Conservation (phyloP, 2,329 filamentous ascomycete species). For the Fusarium tuaranense region DNA sequence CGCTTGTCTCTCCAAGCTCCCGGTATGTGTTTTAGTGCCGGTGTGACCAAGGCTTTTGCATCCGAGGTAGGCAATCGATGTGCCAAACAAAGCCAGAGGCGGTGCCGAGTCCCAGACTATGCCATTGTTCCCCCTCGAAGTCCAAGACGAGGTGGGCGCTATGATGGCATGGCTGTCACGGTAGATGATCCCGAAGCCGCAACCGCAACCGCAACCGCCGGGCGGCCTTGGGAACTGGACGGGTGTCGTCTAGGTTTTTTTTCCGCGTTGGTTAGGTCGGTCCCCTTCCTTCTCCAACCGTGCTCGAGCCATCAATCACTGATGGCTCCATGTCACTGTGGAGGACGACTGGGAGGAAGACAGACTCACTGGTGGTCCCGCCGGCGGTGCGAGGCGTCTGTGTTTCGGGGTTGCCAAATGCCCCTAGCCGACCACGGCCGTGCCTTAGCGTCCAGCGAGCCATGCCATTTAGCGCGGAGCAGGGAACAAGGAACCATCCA, state of each 20-base stretch:
- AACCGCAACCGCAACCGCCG: conserved; percentile 18
- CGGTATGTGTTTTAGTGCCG: conserved; percentile 31
- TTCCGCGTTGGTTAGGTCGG: conserved; percentile 25
- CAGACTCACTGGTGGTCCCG: conserved; percentile 21
- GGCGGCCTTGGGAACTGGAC: conserved; percentile 14
- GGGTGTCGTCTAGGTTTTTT: conserved; percentile 23
- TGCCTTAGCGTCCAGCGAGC: conserved; percentile 39
- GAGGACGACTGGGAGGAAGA: conserved; percentile 21
- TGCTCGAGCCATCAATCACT: conserved; percentile 29
- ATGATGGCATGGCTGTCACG: conserved; percentile 19
- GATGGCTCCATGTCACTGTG: conserved; percentile 29
- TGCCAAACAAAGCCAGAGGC: conserved; percentile 5
- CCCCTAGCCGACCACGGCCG: conserved; percentile 40
- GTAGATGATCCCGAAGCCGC: conserved; percentile 26
- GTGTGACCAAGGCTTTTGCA: conserved; percentile 17
- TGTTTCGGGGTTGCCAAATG: conserved; percentile 42
- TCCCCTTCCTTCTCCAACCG: conserved; percentile 25
- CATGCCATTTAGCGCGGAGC: conserved; percentile 31
- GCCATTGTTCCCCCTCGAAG: background rate
- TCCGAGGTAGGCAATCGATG: background rate
- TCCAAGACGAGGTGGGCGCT: background rate
- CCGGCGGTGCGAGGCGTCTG: conserved; percentile 35
- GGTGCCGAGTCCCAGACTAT: background rate
- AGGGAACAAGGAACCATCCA: conserved; percentile 36
- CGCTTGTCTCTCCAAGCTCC: conserved; percentile 35